phyloP scores from a whole-genome alignment of 2,329 filamentous ascomycete species.

The Fusarium brevicatenulatum region DNA sequence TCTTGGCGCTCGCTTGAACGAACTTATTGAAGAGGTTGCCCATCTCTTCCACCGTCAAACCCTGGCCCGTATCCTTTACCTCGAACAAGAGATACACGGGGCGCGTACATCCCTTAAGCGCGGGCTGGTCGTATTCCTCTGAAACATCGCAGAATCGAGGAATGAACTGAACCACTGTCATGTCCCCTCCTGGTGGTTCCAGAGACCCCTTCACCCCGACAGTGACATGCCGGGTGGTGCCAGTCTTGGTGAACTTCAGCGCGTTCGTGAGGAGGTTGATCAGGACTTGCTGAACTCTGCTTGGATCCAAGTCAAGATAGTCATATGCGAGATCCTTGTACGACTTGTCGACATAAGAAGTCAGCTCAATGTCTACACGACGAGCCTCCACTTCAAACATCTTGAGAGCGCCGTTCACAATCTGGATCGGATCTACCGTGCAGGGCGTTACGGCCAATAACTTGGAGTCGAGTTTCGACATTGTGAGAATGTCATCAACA shows the following conservation, averaged over 20 bases:
- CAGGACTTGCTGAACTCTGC: constrained; percentile 78
- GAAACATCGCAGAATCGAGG: constrained; percentile 62
- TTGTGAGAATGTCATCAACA: constrained; percentile 78
- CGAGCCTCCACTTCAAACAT: constrained; percentile 83
- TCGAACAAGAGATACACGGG: constrained; percentile 75
- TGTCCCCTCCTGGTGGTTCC: constrained; percentile 51
- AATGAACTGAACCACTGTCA: constrained; percentile 68
- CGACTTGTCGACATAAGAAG: constrained; percentile 70
- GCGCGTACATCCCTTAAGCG: constrained; percentile 50
- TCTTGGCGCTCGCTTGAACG: constrained; percentile 79
- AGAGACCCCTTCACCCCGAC: constrained; percentile 59
- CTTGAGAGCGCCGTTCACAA: constrained; percentile 74
- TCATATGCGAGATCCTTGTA: constrained; percentile 67
- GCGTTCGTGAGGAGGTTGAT: constrained; percentile 86
- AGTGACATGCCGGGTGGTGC: constrained; percentile 65
- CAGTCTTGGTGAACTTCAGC: constrained; percentile 80
- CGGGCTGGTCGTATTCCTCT: constrained; percentile 50
- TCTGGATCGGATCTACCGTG: constrained; percentile 72
- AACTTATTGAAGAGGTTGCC: constrained; percentile 82
- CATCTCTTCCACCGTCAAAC: constrained; percentile 76
- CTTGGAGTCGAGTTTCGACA: constrained; percentile 80
- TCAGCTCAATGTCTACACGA: constrained; percentile 73
- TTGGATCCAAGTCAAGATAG: constrained; percentile 77
- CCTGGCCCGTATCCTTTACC: constrained; percentile 81
- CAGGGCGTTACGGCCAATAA: constrained; percentile 78